Conservation (phyloP, 352 stramenopile species). For the Phytopythium sindhum region DNA sequence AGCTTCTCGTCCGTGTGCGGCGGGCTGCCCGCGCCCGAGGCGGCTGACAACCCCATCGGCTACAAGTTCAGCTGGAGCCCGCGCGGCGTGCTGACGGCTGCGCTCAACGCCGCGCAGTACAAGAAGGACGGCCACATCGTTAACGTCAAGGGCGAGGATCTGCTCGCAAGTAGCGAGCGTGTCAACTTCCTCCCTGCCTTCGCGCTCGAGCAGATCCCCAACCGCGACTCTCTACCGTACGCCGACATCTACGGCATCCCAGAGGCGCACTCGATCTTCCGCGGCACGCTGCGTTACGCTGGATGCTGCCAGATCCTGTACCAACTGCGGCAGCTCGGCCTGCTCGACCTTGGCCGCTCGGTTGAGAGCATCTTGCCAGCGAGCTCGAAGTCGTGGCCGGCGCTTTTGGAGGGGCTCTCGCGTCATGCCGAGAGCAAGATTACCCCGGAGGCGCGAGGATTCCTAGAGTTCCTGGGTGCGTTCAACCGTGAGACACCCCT, state of each 20-base stretch:
- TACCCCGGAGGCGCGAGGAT: slow-evolving; percentile 52
- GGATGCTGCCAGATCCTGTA: slow-evolving; percentile 91
- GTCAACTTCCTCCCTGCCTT: slow-evolving; percentile 90
- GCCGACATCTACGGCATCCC: slow-evolving; percentile 93
- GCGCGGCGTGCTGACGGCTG: slow-evolving; percentile 91
- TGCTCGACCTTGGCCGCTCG: slow-evolving; percentile 75
- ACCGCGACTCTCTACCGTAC: slow-evolving; percentile 93
- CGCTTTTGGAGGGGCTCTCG: slow-evolving; percentile 67
- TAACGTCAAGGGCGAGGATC: slow-evolving; percentile 80
- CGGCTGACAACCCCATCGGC: slow-evolving; percentile 92
- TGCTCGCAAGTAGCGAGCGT: slow-evolving; percentile 83
- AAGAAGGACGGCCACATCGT: slow-evolving; percentile 82
- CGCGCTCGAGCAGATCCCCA: slow-evolving; percentile 94
- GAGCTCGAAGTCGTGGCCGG: slow-evolving; percentile 48
- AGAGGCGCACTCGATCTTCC: slow-evolving; percentile 89
- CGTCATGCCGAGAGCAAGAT: slow-evolving; percentile 30
- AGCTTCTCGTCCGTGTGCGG: slow-evolving; percentile 95
- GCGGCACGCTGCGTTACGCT: slow-evolving; percentile 93
- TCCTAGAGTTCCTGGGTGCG: slow-evolving; percentile 78
- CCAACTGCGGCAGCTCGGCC: slow-evolving; percentile 87
- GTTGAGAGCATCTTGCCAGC: not conserved
- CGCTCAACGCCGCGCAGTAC: slow-evolving; percentile 90
- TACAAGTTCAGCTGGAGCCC: slow-evolving; percentile 99
- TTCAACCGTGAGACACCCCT: slow-evolving; percentile 52
- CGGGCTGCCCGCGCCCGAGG: slow-evolving; percentile 92